A percentile compares a stretch with the other conserved stretches of the same genome.
Evolutionary conservation across 2,329 filamentous ascomycete genomes (phyloP).

Genomic region (Alternaria infectoria): DNA sequence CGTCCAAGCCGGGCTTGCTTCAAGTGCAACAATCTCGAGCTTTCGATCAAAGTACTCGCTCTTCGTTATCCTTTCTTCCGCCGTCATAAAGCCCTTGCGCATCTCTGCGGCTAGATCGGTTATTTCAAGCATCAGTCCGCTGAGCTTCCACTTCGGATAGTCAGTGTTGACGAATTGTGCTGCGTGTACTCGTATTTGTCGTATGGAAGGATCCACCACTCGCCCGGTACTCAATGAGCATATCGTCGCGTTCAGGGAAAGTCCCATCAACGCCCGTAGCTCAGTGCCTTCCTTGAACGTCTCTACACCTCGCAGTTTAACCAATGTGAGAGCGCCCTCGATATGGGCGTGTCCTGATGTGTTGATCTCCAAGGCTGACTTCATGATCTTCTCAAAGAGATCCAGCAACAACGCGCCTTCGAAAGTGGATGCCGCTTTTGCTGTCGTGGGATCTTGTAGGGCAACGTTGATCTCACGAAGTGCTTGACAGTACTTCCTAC

Average conservation of each 20-base stretch:
- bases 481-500: constrained; percentile 34
- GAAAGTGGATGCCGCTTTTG: constrained; percentile 20
- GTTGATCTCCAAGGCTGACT: constrained; percentile 6
- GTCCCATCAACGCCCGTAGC: constrained; percentile 22
- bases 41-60: constrained; percentile 32
- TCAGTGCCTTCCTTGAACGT: constrained; percentile 19
- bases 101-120: constrained; percentile 29
- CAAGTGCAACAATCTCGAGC: constrained; percentile 24
- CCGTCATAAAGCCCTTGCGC: constrained; percentile 11
- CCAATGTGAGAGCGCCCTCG: constrained; percentile 31
- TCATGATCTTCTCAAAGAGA: constrained; percentile 37
- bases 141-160: constrained; percentile 42
- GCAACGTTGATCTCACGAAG: constrained; percentile 25
- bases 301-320: constrained; percentile 29
- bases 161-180: constrained; percentile 26
- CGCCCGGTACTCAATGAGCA: constrained; percentile 31
- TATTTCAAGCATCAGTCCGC: constrained; percentile 34
- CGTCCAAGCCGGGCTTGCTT: constrained; percentile 26
- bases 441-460: constrained; percentile 20
- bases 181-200: constrained; percentile 28
- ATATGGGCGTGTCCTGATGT: constrained; percentile 27
- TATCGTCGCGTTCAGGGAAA: constrained; percentile 38
- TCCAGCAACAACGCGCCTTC: constrained; percentile 32
- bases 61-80: constrained; percentile 18
- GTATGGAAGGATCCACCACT: constrained; percentile 25